Evolutionary conservation across 306 rosid genomes (phyloP), one percentile per base, ranked within the genome.

Genomic region (Cucurbita argyrosperma): DNA sequence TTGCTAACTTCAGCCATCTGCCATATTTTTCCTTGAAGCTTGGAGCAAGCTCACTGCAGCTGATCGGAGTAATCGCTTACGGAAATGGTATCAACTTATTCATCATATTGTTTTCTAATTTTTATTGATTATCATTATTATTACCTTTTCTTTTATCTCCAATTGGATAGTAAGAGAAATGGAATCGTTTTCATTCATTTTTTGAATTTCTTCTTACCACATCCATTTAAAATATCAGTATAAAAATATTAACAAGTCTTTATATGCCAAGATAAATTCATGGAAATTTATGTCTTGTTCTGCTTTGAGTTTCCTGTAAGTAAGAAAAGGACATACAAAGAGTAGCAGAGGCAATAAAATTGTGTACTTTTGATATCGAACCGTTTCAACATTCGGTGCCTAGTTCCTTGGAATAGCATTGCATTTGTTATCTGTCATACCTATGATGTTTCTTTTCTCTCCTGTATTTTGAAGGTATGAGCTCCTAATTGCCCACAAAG

Each of bases 31-130:
- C 23, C 73, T 26, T 87, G 86, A 73, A 95, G 99, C 92, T 73
- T 95, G 99, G 99, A 91, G 99, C 85, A 91, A 91, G 76, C 79
- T 71, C 76, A 88, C 99, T 82, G 92, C 91, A 74, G 78, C 89
- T 74, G 99, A 89, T 76, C 84, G 99, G 83, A 89, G 99, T 84
- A 89, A 86, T 77, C 58, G 40, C 79, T 80, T 95, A 56, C 84
- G 99, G 75, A 91, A 88, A 87, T 95, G 96, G 99, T 94, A 90
- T 47, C 7, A 60, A 35, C 38, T 76, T 73, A 67, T 65, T 3
- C 71, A 46, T 67, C 3, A 13, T 60, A 35, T 60, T 35, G 14
- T 70, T 56, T 72, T 83, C 76, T 74, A 38, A 60, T 81, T 6
- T 19, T 68, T 13, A 23, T 49, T 13, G 13, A 26, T 13, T 13